Percentiles rank a stretch among this genome's conserved stretches.
These are phyloP conservation scores for Diaporthe citriasiana DNA, from an alignment of 2,329 filamentous ascomycete genomes.

Conservation along the genomic window DNA sequence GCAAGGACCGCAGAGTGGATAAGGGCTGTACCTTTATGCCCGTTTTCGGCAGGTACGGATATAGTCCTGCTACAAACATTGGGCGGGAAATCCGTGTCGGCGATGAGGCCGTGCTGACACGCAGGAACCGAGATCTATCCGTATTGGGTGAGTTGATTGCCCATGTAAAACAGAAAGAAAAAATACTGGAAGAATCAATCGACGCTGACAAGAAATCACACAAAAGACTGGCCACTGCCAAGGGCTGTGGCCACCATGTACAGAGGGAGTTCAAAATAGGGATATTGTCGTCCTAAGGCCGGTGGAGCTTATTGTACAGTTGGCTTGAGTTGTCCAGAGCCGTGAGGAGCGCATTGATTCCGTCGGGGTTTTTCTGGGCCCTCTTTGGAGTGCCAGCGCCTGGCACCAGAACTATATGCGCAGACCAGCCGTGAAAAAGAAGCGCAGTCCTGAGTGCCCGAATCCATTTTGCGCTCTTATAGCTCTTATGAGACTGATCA, in stretches of 20 bases:
- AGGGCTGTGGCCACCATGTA: slow-evolving; percentile 28
- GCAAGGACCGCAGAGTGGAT: slow-evolving; percentile 18
- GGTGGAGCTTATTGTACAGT: too few species aligned
- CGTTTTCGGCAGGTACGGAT: slow-evolving; percentile 24
- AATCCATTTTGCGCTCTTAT: neutral
- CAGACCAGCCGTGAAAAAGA: too few species aligned
- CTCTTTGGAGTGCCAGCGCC: too few species aligned
- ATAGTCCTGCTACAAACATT: slow-evolving; percentile 5
- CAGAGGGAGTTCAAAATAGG: slow-evolving; percentile 16
- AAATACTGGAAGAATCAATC: too few species aligned
- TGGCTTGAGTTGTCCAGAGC: too few species aligned
- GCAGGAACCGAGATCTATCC: slow-evolving; percentile 15
- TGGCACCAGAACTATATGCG: too few species aligned
- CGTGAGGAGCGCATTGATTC: too few species aligned
- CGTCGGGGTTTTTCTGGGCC: too few species aligned
- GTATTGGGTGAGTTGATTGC: neutral
- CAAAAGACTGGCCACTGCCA: slow-evolving; percentile 15
- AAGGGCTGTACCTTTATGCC: slow-evolving; percentile 15
- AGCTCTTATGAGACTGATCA: neutral
- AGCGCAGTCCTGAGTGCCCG: too few species aligned
- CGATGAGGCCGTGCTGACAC: slow-evolving; percentile 17
- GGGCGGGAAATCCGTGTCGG: slow-evolving; percentile 14
- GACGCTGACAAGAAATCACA: neutral
- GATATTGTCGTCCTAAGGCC: too few species aligned
- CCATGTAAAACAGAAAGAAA: neutral